Conservation (phyloP, 805 yeast species). For the Millerozyma acaciae region DNA sequence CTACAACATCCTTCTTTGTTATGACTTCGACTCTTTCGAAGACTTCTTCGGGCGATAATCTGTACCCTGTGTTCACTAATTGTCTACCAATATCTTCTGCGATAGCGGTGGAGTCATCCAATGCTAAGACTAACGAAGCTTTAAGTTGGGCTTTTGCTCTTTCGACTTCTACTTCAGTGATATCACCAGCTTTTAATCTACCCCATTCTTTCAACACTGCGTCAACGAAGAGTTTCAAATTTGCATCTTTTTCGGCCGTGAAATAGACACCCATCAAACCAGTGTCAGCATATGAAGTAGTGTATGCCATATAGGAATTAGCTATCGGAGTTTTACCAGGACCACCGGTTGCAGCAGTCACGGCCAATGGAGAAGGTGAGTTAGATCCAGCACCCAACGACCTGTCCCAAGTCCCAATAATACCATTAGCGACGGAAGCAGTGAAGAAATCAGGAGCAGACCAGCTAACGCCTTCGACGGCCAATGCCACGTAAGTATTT, state of each 20-base stretch:
- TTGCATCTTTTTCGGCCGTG: conserved; percentile 70
- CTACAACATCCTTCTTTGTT: conserved; percentile 71
- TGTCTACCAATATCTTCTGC: conserved; percentile 99
- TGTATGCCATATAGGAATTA: conserved; percentile 93
- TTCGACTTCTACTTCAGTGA: conserved; percentile 81
- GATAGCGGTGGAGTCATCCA: conserved; percentile 92
- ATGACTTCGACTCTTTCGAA: conserved; percentile 74
- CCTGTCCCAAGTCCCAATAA: conserved; percentile 97
- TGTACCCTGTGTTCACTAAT: conserved; percentile 85
- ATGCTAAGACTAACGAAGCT: conserved; percentile 81
- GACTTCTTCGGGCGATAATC: conserved; percentile 70
- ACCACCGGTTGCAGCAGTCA: conserved; percentile 56
- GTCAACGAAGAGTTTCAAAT: conserved; percentile 64
- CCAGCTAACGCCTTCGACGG: conserved; percentile 99
- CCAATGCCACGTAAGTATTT: conserved; percentile 85
- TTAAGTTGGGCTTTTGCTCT: conserved; percentile 93
- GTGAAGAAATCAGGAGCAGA: conserved; percentile 92
- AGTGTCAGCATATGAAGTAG: conserved; percentile 95
- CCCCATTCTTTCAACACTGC: conserved; percentile 86
- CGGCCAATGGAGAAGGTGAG: conserved; percentile 82
- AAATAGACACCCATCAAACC: conserved; percentile 97
- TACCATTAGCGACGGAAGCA: conserved; percentile 93
- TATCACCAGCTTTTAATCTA: conserved; percentile 71
- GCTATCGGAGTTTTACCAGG: conserved; percentile 66
- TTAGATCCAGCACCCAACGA: conserved; percentile 79